Evolutionary conservation across 177 flowering plant species (phyloP), one percentile per base, ranked within the genome.

Genomic region (Vitis hybrid): DNA sequence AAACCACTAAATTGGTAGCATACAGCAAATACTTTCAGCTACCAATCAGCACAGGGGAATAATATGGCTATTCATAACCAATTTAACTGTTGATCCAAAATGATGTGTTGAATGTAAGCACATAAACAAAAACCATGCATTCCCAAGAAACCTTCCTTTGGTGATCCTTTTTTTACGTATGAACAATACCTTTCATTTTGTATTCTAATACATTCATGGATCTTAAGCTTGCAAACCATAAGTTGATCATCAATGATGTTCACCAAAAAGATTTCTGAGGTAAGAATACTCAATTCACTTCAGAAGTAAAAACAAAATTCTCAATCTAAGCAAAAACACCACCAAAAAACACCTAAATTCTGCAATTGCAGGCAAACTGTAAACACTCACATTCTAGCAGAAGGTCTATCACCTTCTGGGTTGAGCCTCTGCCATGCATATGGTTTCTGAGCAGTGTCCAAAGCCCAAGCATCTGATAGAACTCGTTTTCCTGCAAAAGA

Each of bases 381-480:
- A 53, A 4, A 53, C 16, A 80, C 97, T 91, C 74, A 96, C 99
- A 93, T 87, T 82, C 99, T 87, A 73, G 99, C 93, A 69, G 87
- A 85, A 65, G 99, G 99, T 79, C 83, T 85, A 74, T 90, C 98
- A 60, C 99, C 99, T 83, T 92, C 99, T 1, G 99, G 99, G 70
- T 78, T 89, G 71, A 96, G 87, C 77, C 81, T 87, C 80, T 83
- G 88, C 99, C 99, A 96, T 65, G 52, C 87, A 72, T 96, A 96
- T 55, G 99, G 99, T 78, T 96, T 96, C 70, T 92, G 97, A 69
- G 98, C 97, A 70, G 99, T 96, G 82, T 96, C 99, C 84, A 96
- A 80, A 68, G 77, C 95, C 99, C 99, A 96, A 67, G 97, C 86
- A 80, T 96, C 99, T 63, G 97, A 86, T 18, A 93, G 75, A 72